Base-by-base conservation (phyloP, 2,329 filamentous ascomycete genomes). In the Fusarium cicatricum region DNA sequence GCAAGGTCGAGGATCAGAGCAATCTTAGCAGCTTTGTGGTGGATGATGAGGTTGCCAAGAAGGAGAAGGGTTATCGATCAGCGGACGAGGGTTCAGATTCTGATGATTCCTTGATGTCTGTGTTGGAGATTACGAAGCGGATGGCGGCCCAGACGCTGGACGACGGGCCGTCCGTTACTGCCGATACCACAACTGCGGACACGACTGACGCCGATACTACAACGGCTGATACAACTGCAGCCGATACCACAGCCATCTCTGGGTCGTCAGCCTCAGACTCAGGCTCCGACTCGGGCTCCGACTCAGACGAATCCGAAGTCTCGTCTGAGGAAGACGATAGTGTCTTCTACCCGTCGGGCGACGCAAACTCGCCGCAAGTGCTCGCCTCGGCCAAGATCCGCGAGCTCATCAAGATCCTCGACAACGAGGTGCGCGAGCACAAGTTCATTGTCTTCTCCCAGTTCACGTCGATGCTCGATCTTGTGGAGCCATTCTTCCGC, bases 391-490 rank as follows among this genome's bases (percentile, higher is more conserved):
- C 95, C 67, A 99, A 99, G 78, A 96, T 99, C 69, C 88, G 90
- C 38, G 88, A 95, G 66, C 83, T 98, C 16, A 84, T 96, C 70
- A 82, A 86, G 57, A 90, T 99, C 45, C 84, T 99, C 9, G 84
- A 87, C 61, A 85, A 85, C 38, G 95, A 99, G 74, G 87, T 88
- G 0, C 79, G 82, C 2, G 82, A 92, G 55, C 91, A 97, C 82
- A 99, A 99, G 72, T 96, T 97, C 71, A 99, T 99, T 69, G 92
- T 99, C 61, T 99, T 99, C 77, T 97, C 92, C 2, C 92, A 98
- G 69, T 99, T 99, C 77, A 99, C 95, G 0, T 95, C 92, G 1
- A 99, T 99, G 95, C 86, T 99, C 39, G 91, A 98, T 77, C 87
- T 98, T 23, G 88, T 99, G 60, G 92, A 98, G 72, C 95, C 95